Conservation (phyloP, 2,329 filamentous ascomycete species). For the Beauveria asiatica region DNA sequence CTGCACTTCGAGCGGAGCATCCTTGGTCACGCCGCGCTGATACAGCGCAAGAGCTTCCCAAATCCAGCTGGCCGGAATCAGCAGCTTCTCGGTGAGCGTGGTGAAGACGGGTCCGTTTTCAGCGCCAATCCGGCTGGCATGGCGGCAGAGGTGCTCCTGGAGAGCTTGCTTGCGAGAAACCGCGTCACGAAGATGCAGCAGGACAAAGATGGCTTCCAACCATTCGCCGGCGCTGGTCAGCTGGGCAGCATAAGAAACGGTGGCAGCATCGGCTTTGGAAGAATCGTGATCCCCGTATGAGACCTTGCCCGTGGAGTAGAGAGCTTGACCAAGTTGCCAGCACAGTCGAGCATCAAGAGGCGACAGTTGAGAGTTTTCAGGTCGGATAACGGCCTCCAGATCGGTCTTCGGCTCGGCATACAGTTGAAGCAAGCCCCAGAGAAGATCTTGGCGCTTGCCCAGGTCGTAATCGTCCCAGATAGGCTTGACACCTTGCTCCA, state of each 20-base stretch:
- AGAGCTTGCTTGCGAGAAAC: conserved; percentile 57
- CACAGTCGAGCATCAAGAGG: conserved; percentile 66
- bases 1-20: conserved; percentile 63
- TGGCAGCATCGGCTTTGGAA: conserved; percentile 57
- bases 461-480: conserved; percentile 53
- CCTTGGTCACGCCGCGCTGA: conserved; percentile 63
- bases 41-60: conserved; percentile 81
- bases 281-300: conserved; percentile 45
- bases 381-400: conserved; percentile 64
- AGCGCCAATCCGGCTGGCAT: conserved; percentile 57
- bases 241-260: conserved; percentile 56
- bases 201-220: conserved; percentile 65
- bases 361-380: conserved; percentile 67
- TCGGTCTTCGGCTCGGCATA: conserved; percentile 54
- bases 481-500: conserved; percentile 47
- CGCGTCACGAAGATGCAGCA: conserved; percentile 63
- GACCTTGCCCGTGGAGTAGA: conserved; percentile 43
- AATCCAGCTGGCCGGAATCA: conserved; percentile 70
- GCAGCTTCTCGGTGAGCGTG: conserved; percentile 54
- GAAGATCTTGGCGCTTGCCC: conserved; percentile 60
- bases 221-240: conserved; percentile 57
- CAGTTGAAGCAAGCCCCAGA: conserved; percentile 81
- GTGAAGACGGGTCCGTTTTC: conserved; percentile 48
- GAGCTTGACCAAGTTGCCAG: conserved; percentile 74
- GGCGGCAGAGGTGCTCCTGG: conserved; percentile 64